Conservation (phyloP, 345 rosid genomes). For the Dimocarpus longan region DNA sequence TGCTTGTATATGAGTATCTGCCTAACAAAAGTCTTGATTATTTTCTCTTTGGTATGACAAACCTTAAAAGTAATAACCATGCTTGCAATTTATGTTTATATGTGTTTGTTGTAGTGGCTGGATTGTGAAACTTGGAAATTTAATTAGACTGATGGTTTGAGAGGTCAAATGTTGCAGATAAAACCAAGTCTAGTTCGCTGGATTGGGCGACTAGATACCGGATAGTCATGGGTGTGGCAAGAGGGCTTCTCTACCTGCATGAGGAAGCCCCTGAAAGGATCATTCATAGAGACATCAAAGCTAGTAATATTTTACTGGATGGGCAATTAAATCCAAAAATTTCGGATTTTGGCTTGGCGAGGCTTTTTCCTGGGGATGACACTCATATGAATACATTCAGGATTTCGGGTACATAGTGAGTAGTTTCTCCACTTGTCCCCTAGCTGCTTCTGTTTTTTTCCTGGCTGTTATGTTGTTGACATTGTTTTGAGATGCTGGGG, state of each 20-base stretch:
- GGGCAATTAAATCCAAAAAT: constrained; percentile 71
- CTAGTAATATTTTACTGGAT: constrained; percentile 74
- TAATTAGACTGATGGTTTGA: not conserved
- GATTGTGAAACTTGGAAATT: not conserved
- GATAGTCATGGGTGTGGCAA: constrained; percentile 66
- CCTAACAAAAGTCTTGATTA: constrained; percentile 74
- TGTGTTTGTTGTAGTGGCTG: constrained; percentile 9
- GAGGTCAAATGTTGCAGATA: constrained; percentile 43
- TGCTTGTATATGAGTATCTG: constrained; percentile 81
- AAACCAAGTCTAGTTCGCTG: constrained; percentile 46
- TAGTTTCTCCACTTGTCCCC: constrained; percentile 26
- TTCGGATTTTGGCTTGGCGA: constrained; percentile 85
- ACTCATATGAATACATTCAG: constrained; percentile 71
- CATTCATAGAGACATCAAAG: constrained; percentile 80
- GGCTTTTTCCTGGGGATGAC: constrained; percentile 83
- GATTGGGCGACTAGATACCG: constrained; percentile 62
- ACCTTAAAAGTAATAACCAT: not conserved
- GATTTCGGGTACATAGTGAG: constrained; percentile 90
- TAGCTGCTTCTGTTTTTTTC: not conserved
- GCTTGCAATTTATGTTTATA: not conserved
- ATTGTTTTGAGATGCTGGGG: not conserved
- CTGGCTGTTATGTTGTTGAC: not conserved
- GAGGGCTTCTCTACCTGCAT: constrained; percentile 78
- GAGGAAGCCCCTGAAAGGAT: constrained; percentile 81
- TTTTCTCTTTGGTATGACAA: constrained; percentile 63